These are phyloP conservation scores for Euphorbia neoarborescens DNA, from an alignment of 441 rosid species.

Conservation along the genomic window DNA sequence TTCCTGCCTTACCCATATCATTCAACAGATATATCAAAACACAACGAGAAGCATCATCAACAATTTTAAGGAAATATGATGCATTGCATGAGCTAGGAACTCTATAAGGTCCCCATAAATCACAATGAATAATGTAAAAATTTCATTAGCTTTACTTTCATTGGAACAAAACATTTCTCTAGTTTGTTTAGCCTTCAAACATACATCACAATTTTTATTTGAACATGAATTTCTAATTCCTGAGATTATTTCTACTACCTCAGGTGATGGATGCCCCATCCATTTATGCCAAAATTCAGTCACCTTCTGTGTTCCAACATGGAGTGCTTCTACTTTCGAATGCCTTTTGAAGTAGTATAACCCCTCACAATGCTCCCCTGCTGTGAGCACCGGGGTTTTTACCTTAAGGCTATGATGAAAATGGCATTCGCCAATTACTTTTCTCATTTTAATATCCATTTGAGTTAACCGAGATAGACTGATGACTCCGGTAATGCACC, in stretches of 20 bases:
- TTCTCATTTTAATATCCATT: no score
- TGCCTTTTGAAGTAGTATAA: background rate
- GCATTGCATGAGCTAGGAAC: background rate
- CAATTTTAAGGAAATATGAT: background rate
- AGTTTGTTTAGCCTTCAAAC: background rate
- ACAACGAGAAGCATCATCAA: background rate
- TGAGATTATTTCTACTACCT: background rate
- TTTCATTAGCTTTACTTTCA: background rate
- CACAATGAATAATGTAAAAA: background rate
- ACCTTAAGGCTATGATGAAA: no score
- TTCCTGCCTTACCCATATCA: background rate
- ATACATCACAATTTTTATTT: background rate
- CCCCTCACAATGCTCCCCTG: background rate
- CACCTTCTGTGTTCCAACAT: background rate
- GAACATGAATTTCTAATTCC: background rate
- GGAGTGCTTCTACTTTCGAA: background rate
- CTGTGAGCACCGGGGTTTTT: no score
- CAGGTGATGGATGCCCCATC: background rate
- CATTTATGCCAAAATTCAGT: background rate
- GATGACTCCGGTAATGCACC: no score
- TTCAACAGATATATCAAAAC: background rate
- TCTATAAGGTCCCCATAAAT: background rate
- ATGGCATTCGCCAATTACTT: no score
- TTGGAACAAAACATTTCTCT: background rate
- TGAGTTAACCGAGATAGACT: no score